A percentile compares a stretch with the other conserved stretches of the same genome.
Evolutionary conservation across 495 filamentous ascomycete genomes (phyloP).

Genomic region (Hypoxylon lenormandii): DNA sequence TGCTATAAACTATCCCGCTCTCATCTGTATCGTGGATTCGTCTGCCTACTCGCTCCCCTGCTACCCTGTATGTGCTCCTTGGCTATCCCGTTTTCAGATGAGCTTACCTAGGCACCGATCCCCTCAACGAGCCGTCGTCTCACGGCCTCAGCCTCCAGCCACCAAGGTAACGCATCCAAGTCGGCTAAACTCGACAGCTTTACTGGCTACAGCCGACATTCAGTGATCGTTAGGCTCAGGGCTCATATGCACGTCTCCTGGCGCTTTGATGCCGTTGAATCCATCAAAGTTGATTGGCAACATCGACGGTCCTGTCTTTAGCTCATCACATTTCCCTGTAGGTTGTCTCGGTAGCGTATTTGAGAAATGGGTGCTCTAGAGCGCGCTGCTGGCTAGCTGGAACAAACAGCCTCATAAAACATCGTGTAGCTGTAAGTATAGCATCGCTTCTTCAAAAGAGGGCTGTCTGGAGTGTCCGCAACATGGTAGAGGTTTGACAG

Average conservation of each 20-base stretch:
- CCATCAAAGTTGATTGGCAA: constrained; percentile 6
- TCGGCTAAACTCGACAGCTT: constrained; percentile 32
- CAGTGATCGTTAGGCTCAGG: constrained; percentile 14
- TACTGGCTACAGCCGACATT: constrained; percentile 12
- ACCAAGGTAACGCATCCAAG: constrained; percentile 30
- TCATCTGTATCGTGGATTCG: constrained; percentile 35
- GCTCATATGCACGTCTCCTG: constrained; percentile 35
- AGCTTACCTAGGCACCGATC: constrained; percentile 17
- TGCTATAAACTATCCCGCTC: constrained; percentile 28
- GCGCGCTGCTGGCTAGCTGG: constrained; percentile 8
- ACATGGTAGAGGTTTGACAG: constrained; percentile 21
- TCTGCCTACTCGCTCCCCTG: constrained; percentile 19
- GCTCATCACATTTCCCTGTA: constrained; percentile 9
- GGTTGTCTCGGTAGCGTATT: constrained; percentile 2
- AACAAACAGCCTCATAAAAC: constrained; percentile 27
- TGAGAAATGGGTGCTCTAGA: constrained; percentile 7
- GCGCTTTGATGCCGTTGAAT: constrained; percentile 14
- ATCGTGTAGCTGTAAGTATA: constrained; percentile 13
- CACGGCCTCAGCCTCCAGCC: constrained; percentile 36
- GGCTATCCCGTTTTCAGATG: constrained; percentile 36
- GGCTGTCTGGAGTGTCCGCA: constrained; percentile 9
- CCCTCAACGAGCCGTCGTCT: constrained; percentile 26
- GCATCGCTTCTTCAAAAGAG: constrained; percentile 20
- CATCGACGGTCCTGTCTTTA: constrained; percentile 8
- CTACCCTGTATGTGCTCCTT: constrained; percentile 17